A percentile compares a stretch with the other conserved stretches of the same genome.
These are phyloP conservation scores for Kalmusia sp. DNA, from an alignment of 2,329 filamentous ascomycete genomes.

Conservation along the genomic window DNA sequence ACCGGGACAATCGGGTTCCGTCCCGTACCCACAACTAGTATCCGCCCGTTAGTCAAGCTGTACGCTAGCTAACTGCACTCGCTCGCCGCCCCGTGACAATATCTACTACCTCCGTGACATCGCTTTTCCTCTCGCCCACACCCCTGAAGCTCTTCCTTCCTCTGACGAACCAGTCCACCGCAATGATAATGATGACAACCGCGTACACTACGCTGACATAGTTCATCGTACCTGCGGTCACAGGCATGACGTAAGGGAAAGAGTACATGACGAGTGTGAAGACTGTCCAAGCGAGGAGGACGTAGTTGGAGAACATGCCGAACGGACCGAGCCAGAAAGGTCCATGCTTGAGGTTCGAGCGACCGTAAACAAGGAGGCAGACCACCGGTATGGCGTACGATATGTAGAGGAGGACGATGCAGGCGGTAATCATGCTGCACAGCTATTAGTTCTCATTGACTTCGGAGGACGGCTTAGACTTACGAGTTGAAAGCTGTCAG, in stretches of 20 bases:
- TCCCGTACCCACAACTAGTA: too few relatives aligned
- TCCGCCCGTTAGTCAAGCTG: too few relatives aligned
- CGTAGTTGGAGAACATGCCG: constrained; percentile 50
- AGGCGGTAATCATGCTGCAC: constrained; percentile 51
- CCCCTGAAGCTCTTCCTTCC: constrained; percentile 41
- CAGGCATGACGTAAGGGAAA: constrained; percentile 41
- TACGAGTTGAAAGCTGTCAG: constrained; percentile 52
- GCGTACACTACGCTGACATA: constrained; percentile 34
- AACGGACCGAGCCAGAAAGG: constrained; percentile 44
- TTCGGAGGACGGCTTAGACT: constrained; percentile 11
- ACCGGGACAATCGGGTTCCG: too few relatives aligned
- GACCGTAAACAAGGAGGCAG: constrained; percentile 54
- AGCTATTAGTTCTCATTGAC: neutral
- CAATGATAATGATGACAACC: constrained; percentile 35
- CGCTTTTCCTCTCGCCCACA: constrained; percentile 33
- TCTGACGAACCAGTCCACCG: constrained; percentile 36
- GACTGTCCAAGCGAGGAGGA: constrained; percentile 56
- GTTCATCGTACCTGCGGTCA: constrained; percentile 41
- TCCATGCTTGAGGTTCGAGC: constrained; percentile 51
- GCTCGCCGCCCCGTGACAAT: constrained; percentile 7
- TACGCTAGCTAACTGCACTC: neutral
- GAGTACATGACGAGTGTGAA: constrained; percentile 59
- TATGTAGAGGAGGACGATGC: constrained; percentile 49
- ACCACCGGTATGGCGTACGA: constrained; percentile 52
- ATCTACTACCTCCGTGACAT: constrained; percentile 27